phyloP scores from a whole-genome alignment of 805 yeast species.

The Allodekkera sacchari region DNA sequence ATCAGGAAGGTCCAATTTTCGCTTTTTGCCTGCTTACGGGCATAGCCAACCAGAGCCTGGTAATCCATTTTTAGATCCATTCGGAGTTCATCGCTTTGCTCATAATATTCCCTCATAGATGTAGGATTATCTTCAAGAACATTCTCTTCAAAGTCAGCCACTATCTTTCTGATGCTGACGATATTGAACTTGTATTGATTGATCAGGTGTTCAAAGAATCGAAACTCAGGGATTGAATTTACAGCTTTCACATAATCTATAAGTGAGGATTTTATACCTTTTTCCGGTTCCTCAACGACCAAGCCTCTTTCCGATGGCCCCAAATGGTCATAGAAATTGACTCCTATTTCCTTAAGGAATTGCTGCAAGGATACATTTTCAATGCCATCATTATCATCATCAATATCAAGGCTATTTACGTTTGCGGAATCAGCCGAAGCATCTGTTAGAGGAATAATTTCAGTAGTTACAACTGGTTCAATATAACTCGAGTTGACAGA shows the following conservation, averaged over 20 bases:
- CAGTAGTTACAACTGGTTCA: conserved; percentile 18
- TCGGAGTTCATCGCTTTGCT: conserved; percentile 16
- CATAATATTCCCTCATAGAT: conserved; percentile 24
- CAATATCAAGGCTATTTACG: conserved; percentile 13
- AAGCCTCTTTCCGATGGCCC: conserved; percentile 23
- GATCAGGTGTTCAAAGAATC: conserved; percentile 21
- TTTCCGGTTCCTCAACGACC: conserved; percentile 4
- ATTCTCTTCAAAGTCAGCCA: conserved; percentile 19
- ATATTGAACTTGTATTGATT: conserved; percentile 22
- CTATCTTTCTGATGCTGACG: conserved; percentile 17
- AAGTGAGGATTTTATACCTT: conserved; percentile 4
- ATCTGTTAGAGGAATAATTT: conserved; percentile 24
- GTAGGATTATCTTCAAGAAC: conserved; percentile 24
- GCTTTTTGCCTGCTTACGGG: conserved; percentile 22
- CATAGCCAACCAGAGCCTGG: conserved; percentile 24
- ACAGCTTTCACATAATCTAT: conserved; percentile 22
- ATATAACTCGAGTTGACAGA: conserved; percentile 8
- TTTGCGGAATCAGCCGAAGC: conserved; percentile 15
- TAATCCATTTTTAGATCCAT: conserved; percentile 20
- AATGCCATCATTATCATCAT: conserved; percentile 20
- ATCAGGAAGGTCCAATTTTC: conserved; percentile 22
- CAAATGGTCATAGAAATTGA: conserved; percentile 23
- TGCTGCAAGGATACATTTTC: conserved; percentile 19
- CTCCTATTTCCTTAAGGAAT: conserved; percentile 22
- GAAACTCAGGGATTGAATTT: conserved; percentile 21